Evolutionary conservation across 1,139 yeast species (phyloP), one percentile per base, ranked within the genome.

Genomic region (Tardiomyces blankii): DNA sequence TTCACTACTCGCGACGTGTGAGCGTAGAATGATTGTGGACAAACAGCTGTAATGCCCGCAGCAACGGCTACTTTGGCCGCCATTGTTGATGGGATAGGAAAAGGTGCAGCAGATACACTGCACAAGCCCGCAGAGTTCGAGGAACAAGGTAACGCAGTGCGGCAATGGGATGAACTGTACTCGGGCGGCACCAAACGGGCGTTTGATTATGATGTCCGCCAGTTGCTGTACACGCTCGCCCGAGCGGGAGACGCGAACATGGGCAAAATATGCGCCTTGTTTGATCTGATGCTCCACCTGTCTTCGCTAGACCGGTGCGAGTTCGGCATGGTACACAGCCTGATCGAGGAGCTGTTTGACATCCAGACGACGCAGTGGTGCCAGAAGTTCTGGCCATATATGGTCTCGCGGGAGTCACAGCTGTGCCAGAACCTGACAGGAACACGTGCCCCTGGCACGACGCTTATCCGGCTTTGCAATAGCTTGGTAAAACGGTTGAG

Each of bases 401-500:
- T 69, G 46, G 59, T 57, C 19, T 49, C 58, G 2, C 55, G 72
- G 18, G 60, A 60, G 41, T 38, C 46, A 5, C 49, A 45, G 18
- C 48, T 66, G 6, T 55, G 64, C 7, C 47, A 49, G 18, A 54
- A 57, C 35, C 52, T 66, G 35, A 55, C 59, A 11, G 65, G 67
- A 8, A 51, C 54, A n/a, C 48, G 56, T 44, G 59, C 66, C 7
- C 68, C 68, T 1, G 68, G 73, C 6, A 60, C 66, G 9, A 61
- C 63, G 1, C 49, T 69, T 40, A 61, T 69, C 28, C 59, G 74
- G 3, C 52, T 65, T 19, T 62, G 69, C 45, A 68, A 67, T 43
- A 55, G 65, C 7, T 48, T 69, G 18, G 54, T 65, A n/a, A 52
- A 63, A 27, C 53, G 73, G 23, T 51, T 66, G 28, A 64, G 69